These are phyloP conservation scores for Magnusiomyces ingens DNA, from an alignment of 1,139 yeast genomes.

Conservation along the genomic window DNA sequence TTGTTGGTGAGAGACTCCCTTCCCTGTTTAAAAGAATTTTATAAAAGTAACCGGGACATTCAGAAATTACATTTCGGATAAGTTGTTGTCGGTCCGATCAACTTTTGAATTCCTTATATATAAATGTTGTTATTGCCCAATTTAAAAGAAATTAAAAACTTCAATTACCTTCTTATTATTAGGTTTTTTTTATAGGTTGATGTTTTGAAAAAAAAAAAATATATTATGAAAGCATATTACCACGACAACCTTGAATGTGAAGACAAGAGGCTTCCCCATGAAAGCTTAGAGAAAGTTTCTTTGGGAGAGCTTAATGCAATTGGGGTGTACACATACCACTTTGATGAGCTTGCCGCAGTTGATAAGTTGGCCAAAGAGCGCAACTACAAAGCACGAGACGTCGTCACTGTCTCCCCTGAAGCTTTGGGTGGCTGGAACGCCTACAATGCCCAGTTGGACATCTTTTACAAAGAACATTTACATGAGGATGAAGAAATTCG, in stretches of 20 bases:
- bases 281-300: conserved; percentile 56
- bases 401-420: conserved; percentile 51
- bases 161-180: no score
- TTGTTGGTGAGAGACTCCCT: no score
- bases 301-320: conserved; percentile 44
- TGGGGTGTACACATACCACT: conserved; percentile 64
- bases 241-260: conserved; percentile 60
- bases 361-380: conserved; percentile 64
- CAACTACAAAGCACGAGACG: conserved; percentile 74
- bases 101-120: no score
- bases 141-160: no score
- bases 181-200: no score
- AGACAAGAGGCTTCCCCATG: conserved; percentile 65
- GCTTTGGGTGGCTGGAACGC: conserved; percentile 61
- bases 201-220: no score
- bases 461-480: conserved; percentile 78
- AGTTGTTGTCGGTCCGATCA: no score
- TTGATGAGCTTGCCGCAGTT: conserved; percentile 51
- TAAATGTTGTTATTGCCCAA: no score
- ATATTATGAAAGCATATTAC: conserved; percentile 51
- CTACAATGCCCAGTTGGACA: conserved; percentile 57
- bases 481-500: conserved; percentile 98
- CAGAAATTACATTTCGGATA: no score
- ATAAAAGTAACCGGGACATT: no score
- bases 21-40: no score